phyloP scores from a whole-genome alignment of 495 filamentous ascomycete genomes.

The Neurospora sp. region DNA sequence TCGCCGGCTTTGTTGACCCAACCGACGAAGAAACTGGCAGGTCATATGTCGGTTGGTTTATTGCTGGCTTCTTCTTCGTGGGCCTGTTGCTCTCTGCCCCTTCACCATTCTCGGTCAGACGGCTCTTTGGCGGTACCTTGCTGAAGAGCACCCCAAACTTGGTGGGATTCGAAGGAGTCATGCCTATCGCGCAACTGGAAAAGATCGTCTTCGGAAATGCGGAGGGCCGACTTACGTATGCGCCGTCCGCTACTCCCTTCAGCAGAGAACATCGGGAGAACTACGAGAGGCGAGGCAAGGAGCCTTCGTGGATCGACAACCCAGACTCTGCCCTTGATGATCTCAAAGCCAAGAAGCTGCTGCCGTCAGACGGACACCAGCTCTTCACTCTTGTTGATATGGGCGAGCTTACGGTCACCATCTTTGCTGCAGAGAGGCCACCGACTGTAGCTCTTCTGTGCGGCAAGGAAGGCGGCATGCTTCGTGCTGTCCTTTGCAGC shows the following conservation, averaged over 20 bases:
- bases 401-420: conserved; percentile 22
- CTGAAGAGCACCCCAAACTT: conserved; percentile 1
- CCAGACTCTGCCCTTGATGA: background rate
- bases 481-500: conserved; percentile 27
- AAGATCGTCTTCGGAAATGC: background rate
- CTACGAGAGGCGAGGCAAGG: background rate
- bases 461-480: conserved; percentile 32
- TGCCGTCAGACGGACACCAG: conserved; percentile 4
- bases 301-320: background rate
- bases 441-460: conserved; percentile 22
- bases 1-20: conserved; percentile 12
- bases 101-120: background rate
- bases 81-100: background rate
- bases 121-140: background rate
- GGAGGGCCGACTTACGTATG: background rate
- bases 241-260: background rate
- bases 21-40: conserved; percentile 18
- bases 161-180: conserved; percentile 22
- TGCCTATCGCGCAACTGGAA: conserved; percentile 5
- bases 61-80: conserved; percentile 15
- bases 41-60: conserved; percentile 12
- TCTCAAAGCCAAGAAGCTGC: background rate
- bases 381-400: conserved; percentile 32
- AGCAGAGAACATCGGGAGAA: background rate
- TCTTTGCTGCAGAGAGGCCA: conserved; percentile 26